phyloP scores from a whole-genome alignment of 305 asterid species.

The Rubia balearica region DNA sequence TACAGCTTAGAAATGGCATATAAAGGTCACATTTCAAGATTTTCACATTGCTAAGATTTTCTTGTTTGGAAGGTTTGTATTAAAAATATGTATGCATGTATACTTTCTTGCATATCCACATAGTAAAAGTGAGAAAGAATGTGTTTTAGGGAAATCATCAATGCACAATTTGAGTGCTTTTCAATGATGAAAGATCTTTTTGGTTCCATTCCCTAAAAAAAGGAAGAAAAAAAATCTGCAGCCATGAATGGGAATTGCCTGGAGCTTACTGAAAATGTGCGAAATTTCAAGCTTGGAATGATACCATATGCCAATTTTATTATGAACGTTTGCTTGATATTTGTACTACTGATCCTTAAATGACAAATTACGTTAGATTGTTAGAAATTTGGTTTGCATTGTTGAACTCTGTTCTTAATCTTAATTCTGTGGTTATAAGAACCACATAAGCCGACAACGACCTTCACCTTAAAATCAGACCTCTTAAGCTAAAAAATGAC shows the following conservation, averaged over 20 bases:
- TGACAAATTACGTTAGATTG: not conserved
- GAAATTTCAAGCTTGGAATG: not conserved
- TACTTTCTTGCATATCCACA: not conserved
- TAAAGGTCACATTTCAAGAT: constrained; percentile 9
- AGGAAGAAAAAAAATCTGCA: not conserved
- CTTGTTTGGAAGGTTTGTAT: not conserved
- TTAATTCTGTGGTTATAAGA: too few relatives aligned
- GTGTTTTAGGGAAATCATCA: not conserved
- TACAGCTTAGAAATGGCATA: constrained; percentile 11
- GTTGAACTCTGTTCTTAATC: too few relatives aligned
- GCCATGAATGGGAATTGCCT: not conserved
- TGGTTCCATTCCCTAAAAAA: not conserved
- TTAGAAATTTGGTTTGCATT: too few relatives aligned
- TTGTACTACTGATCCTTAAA: not conserved
- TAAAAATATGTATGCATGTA: not conserved
- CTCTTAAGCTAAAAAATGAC: not conserved
- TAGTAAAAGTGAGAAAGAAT: not conserved
- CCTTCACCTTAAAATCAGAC: not conserved
- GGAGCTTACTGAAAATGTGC: constrained; percentile 4
- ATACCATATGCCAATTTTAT: too few relatives aligned
- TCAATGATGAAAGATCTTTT: too few relatives aligned
- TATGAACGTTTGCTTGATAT: not conserved
- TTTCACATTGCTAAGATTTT: not conserved
- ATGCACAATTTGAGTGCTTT: not conserved
- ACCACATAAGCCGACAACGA: too few relatives aligned